phyloP scores from a whole-genome alignment of 257 asterid species.

The Apocynum venetum region DNA sequence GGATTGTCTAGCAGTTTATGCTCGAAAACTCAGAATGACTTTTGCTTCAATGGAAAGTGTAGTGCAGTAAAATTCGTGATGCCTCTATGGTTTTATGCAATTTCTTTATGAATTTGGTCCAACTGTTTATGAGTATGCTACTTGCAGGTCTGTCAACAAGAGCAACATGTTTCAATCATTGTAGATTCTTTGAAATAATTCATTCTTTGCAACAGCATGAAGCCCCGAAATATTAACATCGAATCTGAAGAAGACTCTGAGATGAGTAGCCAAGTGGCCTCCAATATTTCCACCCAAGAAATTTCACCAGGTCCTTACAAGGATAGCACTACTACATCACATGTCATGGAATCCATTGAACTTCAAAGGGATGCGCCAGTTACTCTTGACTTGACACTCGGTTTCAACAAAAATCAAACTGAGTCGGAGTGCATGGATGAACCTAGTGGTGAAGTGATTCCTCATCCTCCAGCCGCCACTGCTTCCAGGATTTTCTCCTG shows the following conservation, averaged over 20 bases:
- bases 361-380: constrained; percentile 28
- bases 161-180: neutral
- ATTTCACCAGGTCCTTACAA: constrained; percentile 36
- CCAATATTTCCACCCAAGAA: constrained; percentile 51
- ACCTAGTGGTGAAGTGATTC: constrained; percentile 16
- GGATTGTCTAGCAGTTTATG: too few species aligned
- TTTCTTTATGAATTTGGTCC: neutral
- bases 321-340: constrained; percentile 38
- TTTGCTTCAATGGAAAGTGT: too few species aligned
- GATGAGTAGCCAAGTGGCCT: constrained; percentile 60
- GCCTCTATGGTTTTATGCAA: neutral
- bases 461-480: constrained; percentile 35
- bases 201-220: constrained; percentile 28
- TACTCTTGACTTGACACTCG: constrained; percentile 74
- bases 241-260: constrained; percentile 86
- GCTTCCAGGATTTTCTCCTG: constrained; percentile 69
- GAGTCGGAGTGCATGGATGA: constrained; percentile 26
- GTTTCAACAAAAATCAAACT: constrained; percentile 31
- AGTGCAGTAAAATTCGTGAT: too few species aligned
- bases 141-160: constrained; percentile 1
- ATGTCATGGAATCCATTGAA: constrained; percentile 26
- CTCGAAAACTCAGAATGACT: too few species aligned
- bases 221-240: constrained; percentile 40
- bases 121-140: neutral
- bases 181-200: neutral